phyloP scores from a whole-genome alignment of 176 grass and related monocot species.

The Rhynchospora breviuscula region DNA sequence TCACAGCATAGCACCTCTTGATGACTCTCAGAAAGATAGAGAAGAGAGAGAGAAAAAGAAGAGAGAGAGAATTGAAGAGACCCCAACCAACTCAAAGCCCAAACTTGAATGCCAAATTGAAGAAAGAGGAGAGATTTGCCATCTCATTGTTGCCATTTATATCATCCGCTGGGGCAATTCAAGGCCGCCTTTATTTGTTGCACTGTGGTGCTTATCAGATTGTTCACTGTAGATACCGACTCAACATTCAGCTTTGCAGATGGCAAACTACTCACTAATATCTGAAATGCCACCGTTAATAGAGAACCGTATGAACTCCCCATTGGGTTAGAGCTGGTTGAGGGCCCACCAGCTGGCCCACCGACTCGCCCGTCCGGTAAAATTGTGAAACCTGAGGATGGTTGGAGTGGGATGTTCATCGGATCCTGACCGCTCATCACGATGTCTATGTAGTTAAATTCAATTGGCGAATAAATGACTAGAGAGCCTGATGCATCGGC shows the following conservation, averaged over 20 bases:
- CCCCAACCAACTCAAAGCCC: slow-evolving; percentile 28
- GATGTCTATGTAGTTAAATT: slow-evolving; percentile 62
- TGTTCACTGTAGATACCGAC: slow-evolving; percentile 74
- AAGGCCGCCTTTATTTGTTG: slow-evolving; percentile 76
- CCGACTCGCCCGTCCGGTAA: slow-evolving; percentile 32
- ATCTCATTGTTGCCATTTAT: slow-evolving; percentile 16
- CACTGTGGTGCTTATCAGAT: slow-evolving; percentile 74
- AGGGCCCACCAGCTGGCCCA: slow-evolving; percentile 2
- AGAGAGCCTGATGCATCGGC: slow-evolving; percentile 66
- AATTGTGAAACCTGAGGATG: slow-evolving; percentile 61
- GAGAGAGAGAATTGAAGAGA: slow-evolving; percentile 24
- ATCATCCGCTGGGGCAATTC: slow-evolving; percentile 46
- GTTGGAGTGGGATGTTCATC: slow-evolving; percentile 58
- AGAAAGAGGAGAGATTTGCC: not conserved
- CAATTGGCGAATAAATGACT: slow-evolving; percentile 71
- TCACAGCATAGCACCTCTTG: slow-evolving; percentile 29
- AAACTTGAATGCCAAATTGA: slow-evolving; percentile 27
- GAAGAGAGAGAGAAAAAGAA: not conserved
- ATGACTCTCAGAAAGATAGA: slow-evolving; percentile 11
- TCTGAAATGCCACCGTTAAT: slow-evolving; percentile 79
- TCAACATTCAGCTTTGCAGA: slow-evolving; percentile 75
- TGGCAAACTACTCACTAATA: slow-evolving; percentile 72
- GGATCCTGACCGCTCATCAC: slow-evolving; percentile 93
- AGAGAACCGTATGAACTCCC: slow-evolving; percentile 33
- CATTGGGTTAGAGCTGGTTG: slow-evolving; percentile 33